phyloP scores from a whole-genome alignment of 2,329 filamentous ascomycete genomes.

The Microsporum canis region DNA sequence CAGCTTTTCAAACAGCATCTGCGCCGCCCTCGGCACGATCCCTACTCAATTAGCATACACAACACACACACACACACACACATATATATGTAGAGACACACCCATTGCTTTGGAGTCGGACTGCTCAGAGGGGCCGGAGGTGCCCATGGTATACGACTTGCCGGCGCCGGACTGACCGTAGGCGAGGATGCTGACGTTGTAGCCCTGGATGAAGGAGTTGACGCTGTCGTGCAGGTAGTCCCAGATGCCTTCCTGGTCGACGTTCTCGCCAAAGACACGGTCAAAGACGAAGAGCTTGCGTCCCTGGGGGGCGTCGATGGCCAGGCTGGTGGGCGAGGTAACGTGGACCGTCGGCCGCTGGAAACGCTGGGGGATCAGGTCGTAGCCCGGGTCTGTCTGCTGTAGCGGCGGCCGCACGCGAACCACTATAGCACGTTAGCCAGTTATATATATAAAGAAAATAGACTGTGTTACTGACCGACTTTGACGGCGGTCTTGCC shows the following conservation, averaged over 20 bases:
- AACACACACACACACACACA: neutral
- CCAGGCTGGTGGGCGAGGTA: conserved; percentile 69
- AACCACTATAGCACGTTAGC: conserved; percentile 51
- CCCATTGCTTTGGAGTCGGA: conserved; percentile 61
- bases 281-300: conserved; percentile 96
- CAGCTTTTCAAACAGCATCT: conserved; percentile 68
- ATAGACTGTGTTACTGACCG: conserved; percentile 48
- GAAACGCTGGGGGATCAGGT: conserved; percentile 91
- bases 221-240: conserved; percentile 88
- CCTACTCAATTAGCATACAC: conserved; percentile 41
- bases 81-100: conserved; percentile 37
- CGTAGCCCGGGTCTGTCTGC: conserved; percentile 76
- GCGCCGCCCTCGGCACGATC: conserved; percentile 87
- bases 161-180: conserved; percentile 96
- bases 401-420: conserved; percentile 81
- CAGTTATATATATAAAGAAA: neutral
- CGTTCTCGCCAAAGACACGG: conserved; percentile 75
- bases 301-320: conserved; percentile 83
- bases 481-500: conserved; percentile 89
- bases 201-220: conserved; percentile 80
- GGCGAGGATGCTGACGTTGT: conserved; percentile 94
- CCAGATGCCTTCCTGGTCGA: conserved; percentile 82
- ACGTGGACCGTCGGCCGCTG: conserved; percentile 87
- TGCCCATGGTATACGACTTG: conserved; percentile 99
- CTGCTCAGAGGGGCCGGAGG: conserved; percentile 72